Percentiles rank a stretch among this genome's conserved stretches.
Evolutionary conservation across 2,329 filamentous ascomycete genomes (phyloP).

Genomic region (Fusarium oxysporum): DNA sequence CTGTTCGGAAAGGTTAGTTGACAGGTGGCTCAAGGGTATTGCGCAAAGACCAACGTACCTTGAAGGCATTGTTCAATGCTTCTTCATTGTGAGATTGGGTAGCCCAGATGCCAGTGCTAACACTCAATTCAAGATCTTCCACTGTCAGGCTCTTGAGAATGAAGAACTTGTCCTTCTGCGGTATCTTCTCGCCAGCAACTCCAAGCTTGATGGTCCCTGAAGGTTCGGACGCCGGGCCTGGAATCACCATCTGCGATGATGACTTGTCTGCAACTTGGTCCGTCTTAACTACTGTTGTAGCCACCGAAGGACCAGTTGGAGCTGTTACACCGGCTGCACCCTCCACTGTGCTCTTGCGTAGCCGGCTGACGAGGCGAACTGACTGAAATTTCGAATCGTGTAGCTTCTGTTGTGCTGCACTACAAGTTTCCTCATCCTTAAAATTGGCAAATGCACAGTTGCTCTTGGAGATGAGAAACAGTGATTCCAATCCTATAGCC

Average conservation of each 20-base stretch:
- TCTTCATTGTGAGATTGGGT: slow-evolving; percentile 95
- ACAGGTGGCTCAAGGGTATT: neutral
- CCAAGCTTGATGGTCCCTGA: neutral
- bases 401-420: slow-evolving; percentile 81
- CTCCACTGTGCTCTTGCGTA: slow-evolving; percentile 70
- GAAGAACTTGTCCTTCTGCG: slow-evolving; percentile 80
- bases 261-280: slow-evolving; percentile 24
- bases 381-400: slow-evolving; percentile 92
- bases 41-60: slow-evolving; percentile 63
- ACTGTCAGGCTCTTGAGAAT: slow-evolving; percentile 92
- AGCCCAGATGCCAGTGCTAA: slow-evolving; percentile 90
- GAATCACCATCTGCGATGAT: neutral
- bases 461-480: slow-evolving; percentile 96
- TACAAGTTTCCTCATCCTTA: slow-evolving; percentile 80
- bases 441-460: slow-evolving; percentile 99
- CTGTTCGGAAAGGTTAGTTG: slow-evolving; percentile 57
- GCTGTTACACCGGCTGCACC: slow-evolving; percentile 60
- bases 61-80: slow-evolving; percentile 83
- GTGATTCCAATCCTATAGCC: slow-evolving; percentile 81
- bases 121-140: slow-evolving; percentile 89
- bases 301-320: slow-evolving; percentile 66
- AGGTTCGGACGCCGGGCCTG: slow-evolving; percentile 13
- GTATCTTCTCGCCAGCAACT: slow-evolving; percentile 11
- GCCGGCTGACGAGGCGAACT: slow-evolving; percentile 84
- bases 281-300: slow-evolving; percentile 43